phyloP scores from a whole-genome alignment of 129 eudicot species.

The Tanacetum coccineum region DNA sequence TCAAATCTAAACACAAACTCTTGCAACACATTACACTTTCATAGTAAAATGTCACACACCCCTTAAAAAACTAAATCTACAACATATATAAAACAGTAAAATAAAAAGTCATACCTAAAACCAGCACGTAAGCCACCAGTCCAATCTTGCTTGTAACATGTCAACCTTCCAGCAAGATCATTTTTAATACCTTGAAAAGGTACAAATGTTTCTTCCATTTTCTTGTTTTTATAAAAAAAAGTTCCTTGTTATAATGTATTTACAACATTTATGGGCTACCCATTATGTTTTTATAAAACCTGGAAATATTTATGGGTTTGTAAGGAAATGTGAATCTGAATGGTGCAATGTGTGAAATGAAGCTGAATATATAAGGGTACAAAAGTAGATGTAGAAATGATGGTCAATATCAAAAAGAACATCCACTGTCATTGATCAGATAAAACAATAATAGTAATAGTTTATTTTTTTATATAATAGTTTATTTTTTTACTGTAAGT shows the following conservation, averaged over 20 bases:
- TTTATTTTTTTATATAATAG: neutral
- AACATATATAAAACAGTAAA: no score
- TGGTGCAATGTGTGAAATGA: no score
- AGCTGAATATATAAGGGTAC: neutral
- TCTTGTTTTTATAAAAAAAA: neutral
- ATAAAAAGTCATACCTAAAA: constrained; percentile 51
- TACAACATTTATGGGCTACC: constrained; percentile 9
- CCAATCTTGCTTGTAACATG: constrained; percentile 97
- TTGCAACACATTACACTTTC: no score
- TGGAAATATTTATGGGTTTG: no score
- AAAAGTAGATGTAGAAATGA: neutral
- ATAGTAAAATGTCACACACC: no score
- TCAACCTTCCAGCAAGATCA: constrained; percentile 65
- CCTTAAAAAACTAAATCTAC: no score
- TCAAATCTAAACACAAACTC: no score
- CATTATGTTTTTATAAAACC: neutral
- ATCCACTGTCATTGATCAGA: constrained; percentile 28
- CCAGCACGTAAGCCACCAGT: constrained; percentile 88
- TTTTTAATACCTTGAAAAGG: constrained; percentile 93
- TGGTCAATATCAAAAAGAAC: constrained; percentile 31
- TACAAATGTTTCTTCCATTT: constrained; percentile 94
- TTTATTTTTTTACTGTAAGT: neutral
- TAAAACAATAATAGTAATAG: neutral
- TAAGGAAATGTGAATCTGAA: constrained; percentile 13
- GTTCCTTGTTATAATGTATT: neutral